Percentiles rank a stretch among this genome's conserved stretches.
Conservation (phyloP, 1,284 basidiomycete species). For the Mycena citricolor region DNA sequence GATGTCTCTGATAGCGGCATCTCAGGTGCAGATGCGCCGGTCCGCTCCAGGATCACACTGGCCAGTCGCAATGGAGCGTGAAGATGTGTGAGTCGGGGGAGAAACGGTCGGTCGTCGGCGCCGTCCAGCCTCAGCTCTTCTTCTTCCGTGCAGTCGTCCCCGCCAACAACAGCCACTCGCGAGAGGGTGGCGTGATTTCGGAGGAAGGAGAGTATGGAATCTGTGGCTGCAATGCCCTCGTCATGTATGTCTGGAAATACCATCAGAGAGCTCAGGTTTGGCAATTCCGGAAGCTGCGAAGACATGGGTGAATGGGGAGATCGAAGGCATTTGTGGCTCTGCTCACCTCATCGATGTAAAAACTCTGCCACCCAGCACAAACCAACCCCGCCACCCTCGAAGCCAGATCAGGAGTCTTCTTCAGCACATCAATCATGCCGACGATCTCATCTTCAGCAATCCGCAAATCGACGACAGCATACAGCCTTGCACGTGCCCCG, state of each 20-base stretch:
- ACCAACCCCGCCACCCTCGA: slow-evolving; percentile 10
- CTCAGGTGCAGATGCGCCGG: neutral
- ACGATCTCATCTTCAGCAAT: neutral
- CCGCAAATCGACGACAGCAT: slow-evolving; percentile 10
- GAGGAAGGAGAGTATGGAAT: slow-evolving; percentile 15
- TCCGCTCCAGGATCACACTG: slow-evolving; percentile 7
- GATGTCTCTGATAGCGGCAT: no score
- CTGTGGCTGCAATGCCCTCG: no score
- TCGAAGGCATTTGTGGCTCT: no score
- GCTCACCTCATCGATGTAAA: no score
- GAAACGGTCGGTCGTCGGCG: slow-evolving; percentile 1
- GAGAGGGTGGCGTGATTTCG: slow-evolving; percentile 16
- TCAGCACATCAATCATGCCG: neutral
- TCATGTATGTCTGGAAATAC: no score
- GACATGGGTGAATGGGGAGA: no score
- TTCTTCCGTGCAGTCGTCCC: neutral
- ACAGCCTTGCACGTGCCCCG: slow-evolving; percentile 8
- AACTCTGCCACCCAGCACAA: slow-evolving; percentile 19
- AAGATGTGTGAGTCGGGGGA: slow-evolving; percentile 20
- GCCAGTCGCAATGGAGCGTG: slow-evolving; percentile 19
- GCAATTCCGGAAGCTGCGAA: no score
- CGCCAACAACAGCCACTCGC: slow-evolving; percentile 18
- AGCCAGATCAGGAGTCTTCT: slow-evolving; percentile 5
- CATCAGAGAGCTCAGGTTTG: no score
- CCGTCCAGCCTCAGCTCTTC: neutral